These are phyloP conservation scores for Phytomonas sp. DNA, from an alignment of 208 protist genomes.

Conservation along the genomic window DNA sequence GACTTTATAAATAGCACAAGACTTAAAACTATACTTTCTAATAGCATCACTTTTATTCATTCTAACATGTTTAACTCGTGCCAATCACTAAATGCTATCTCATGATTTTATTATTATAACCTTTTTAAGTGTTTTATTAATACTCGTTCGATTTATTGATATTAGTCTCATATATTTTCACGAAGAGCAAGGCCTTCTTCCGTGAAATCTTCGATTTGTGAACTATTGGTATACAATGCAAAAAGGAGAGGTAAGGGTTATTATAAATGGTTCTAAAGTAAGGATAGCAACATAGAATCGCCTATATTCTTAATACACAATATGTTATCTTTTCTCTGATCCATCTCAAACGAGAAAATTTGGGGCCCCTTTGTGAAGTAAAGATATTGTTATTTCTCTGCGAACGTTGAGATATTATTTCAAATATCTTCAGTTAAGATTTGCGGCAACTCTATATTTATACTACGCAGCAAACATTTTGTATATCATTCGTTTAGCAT, in stretches of 20 bases:
- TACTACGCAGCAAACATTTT: neutral
- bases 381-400: neutral
- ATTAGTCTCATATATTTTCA: neutral
- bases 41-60: too few relatives aligned
- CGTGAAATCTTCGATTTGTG: neutral
- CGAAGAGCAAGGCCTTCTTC: neutral
- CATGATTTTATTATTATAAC: too few relatives aligned
- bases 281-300: neutral
- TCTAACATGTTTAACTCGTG: too few relatives aligned
- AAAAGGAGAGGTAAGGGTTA: too few relatives aligned
- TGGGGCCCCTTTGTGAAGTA: too few relatives aligned
- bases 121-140: too few relatives aligned
- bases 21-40: too few relatives aligned
- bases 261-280: too few relatives aligned
- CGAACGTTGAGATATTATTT: neutral
- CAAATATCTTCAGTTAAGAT: neutral
- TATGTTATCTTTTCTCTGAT: neutral
- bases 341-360: too few relatives aligned
- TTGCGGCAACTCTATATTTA: too few relatives aligned
- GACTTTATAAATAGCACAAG: too few relatives aligned
- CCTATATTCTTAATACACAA: neutral
- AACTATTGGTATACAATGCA: neutral
- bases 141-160: neutral
- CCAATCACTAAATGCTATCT: too few relatives aligned
- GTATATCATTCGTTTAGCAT: slow-evolving; percentile 8